Evolutionary conservation across 1,139 yeast genomes (phyloP), one percentile per base, ranked within the genome.

Genomic region (Saccharomycopsis phalli): DNA sequence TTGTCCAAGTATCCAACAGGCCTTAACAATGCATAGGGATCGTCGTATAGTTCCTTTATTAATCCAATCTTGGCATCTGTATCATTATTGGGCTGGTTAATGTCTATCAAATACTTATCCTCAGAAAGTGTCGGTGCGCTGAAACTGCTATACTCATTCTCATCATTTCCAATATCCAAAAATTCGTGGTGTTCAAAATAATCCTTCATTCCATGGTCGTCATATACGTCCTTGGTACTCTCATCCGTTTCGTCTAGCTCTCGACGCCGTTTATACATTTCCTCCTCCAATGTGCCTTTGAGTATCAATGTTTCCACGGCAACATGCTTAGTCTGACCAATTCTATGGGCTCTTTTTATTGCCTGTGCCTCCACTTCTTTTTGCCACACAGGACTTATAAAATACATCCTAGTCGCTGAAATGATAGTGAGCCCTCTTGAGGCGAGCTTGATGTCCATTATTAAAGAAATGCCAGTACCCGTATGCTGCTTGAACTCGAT

Each of bases 361-460:
- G 84, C 84, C 50, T 78, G 86, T 0, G 84, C 84, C 52, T 78
- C 86, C 7, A 75, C 64, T 0, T 81, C 70, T 44, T 76, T 66
- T 49, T 69, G 73, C 86, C 87, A 80, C 2, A 79, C 78, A 0
- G 87, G 87, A 48, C 70, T 76, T 11, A 78, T 63, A 50, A 80
- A 78, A 50, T 76, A 79, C 3, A 79, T 82, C 41, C 75, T 65
- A 0, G 84, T 75, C 2, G 87, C 87, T 1, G 78, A 67, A 18
- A 76, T 71, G 5, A 80, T 75, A 1, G 82, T 77, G 39, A 80
- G 56, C 0, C 88, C 88, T 59, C 78, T 84, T 0, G 87, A 66
- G 0, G 87, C 87, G 41, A 79, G 55, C 47, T 71, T 67, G 40
- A 79, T 60, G 52, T 79, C 86, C 87, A 80, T 80, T 1, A 80